A percentile compares a stretch with the other conserved stretches of the same genome.
phyloP scores from a whole-genome alignment of 2,329 filamentous ascomycete genomes.

The Sarocladiaceae sp. region DNA sequence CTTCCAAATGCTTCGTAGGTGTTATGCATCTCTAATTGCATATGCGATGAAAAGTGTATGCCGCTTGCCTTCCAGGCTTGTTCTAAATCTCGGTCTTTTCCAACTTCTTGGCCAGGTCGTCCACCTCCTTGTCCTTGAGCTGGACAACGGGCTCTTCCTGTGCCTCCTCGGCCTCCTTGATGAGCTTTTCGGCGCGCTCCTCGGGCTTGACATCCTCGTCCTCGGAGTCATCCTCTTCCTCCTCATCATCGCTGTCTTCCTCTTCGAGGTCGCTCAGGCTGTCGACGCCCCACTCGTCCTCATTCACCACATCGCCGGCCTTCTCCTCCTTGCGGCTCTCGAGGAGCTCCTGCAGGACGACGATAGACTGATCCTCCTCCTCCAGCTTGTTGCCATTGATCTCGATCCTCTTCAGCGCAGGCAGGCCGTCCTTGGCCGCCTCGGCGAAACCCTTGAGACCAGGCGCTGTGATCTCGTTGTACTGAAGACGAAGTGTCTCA shows the following conservation, averaged over 20 bases:
- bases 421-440: conserved; percentile 65
- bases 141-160: conserved; percentile 71
- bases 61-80: conserved; percentile 14
- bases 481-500: conserved; percentile 79
- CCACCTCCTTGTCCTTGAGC: conserved; percentile 71
- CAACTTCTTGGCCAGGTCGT: conserved; percentile 71
- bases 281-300: conserved; percentile 82
- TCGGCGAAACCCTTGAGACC: conserved; percentile 68
- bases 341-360: conserved; percentile 65
- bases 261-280: conserved; percentile 83
- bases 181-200: conserved; percentile 63
- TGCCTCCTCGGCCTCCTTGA: conserved; percentile 66
- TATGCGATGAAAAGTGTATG: conserved; percentile 16
- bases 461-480: conserved; percentile 84
- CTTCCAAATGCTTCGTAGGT: background rate
- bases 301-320: conserved; percentile 61
- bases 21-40: background rate
- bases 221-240: conserved; percentile 63
- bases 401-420: conserved; percentile 78
- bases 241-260: conserved; percentile 64
- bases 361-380: conserved; percentile 74
- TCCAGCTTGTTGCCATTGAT: conserved; percentile 94
- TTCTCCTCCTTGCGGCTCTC: conserved; percentile 73
- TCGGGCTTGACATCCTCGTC: conserved; percentile 60
- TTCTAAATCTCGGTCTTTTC: conserved; percentile 61